These are phyloP conservation scores for Colletotrichum sp. DNA, from an alignment of 2,329 filamentous ascomycete genomes.

Conservation along the genomic window DNA sequence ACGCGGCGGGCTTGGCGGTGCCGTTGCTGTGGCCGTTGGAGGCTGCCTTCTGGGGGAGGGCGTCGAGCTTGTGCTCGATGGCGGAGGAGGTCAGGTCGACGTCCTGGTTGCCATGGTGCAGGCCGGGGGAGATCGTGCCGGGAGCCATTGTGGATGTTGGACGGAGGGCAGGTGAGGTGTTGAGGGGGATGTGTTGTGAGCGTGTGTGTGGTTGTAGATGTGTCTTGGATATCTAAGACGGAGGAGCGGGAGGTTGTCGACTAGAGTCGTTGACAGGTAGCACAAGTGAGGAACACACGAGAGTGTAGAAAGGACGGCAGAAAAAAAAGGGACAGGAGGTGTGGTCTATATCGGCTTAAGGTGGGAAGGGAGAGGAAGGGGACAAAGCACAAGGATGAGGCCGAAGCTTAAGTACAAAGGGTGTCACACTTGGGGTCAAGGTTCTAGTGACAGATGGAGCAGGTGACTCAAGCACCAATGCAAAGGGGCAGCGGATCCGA, in stretches of 20 bases:
- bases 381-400: conserved; percentile 15
- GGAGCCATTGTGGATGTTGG: conserved; percentile 28
- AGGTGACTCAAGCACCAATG: conserved; percentile 23
- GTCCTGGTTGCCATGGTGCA: conserved; percentile 53
- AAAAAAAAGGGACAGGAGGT: not conserved
- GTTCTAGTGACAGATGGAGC: conserved; percentile 21
- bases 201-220: not conserved
- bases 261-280: not conserved
- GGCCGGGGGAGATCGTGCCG: conserved; percentile 27
- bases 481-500: conserved; percentile 19
- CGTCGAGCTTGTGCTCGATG: conserved; percentile 53
- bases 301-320: not conserved
- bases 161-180: not conserved
- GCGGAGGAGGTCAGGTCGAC: conserved; percentile 57
- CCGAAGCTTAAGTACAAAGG: conserved; percentile 21
- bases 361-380: conserved; percentile 3
- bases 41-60: conserved; percentile 26
- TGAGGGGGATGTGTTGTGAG: not conserved
- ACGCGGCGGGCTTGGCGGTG: conserved; percentile 53
- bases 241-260: not conserved
- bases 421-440: conserved; percentile 5
- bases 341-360: conserved; percentile 9
- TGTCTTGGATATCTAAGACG: conserved; percentile 2
- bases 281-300: not conserved
- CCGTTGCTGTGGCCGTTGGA: conserved; percentile 32